Conservation (phyloP, 2,329 filamentous ascomycete species). For the Camillea tinctor region DNA sequence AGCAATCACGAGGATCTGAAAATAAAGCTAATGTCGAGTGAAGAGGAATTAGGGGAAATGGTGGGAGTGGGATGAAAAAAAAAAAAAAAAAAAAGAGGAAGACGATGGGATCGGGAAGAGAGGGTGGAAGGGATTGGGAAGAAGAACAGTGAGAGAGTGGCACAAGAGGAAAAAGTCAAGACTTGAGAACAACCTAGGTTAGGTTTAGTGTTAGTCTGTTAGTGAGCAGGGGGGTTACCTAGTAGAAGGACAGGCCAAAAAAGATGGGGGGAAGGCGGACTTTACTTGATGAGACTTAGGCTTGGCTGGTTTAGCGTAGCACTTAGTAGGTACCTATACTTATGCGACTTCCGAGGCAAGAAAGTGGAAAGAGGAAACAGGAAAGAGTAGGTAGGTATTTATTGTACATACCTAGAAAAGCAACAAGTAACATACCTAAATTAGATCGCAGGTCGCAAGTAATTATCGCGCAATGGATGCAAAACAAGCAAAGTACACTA, state of each 20-base stretch:
- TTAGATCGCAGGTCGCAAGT: not conserved
- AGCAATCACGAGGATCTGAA: too few relatives aligned
- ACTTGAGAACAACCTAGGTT: too few relatives aligned
- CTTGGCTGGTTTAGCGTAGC: not conserved
- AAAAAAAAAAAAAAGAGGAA: not conserved
- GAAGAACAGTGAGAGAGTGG: not conserved
- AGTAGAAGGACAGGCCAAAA: not conserved
- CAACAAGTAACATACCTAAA: not conserved
- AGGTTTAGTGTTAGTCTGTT: too few relatives aligned
- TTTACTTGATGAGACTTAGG: not conserved
- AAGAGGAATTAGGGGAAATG: not conserved
- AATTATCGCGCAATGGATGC: not conserved
- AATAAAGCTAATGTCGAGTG: not conserved
- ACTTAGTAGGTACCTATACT: not conserved
- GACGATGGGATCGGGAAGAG: not conserved
- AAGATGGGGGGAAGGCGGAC: slow-evolving; percentile 1
- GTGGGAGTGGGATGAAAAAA: not conserved
- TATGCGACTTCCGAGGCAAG: not conserved
- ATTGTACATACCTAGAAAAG: too few relatives aligned
- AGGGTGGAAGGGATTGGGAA: not conserved
- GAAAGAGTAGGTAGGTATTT: too few relatives aligned
- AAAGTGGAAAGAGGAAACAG: too few relatives aligned
- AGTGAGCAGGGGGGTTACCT: not conserved
- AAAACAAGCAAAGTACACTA: not conserved
- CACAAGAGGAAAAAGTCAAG: not conserved